Percentiles rank a stretch among this genome's conserved stretches.
Evolutionary conservation across 2,329 filamentous ascomycete genomes (phyloP).

Genomic region (Diplodia corticola): DNA sequence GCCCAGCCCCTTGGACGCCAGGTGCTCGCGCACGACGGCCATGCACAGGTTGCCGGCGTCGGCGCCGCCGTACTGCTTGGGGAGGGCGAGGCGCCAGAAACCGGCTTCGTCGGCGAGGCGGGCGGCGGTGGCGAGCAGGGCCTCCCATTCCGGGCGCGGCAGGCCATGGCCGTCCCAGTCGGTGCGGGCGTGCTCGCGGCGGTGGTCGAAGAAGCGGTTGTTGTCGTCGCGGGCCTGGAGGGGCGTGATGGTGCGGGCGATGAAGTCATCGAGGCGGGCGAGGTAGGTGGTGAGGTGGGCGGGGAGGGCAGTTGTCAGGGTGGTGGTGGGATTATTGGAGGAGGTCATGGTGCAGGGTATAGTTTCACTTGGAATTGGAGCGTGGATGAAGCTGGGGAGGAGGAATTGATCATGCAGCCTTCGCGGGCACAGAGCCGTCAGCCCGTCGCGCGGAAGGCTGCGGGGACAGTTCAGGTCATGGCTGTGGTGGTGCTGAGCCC

Average conservation of each 20-base stretch:
- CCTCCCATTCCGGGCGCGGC: constrained; percentile 61
- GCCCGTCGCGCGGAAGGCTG: background rate
- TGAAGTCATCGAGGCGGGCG: constrained; percentile 57
- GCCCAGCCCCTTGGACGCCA: constrained; percentile 60
- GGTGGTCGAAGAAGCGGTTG: constrained; percentile 65
- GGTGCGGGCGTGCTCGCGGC: constrained; percentile 62
- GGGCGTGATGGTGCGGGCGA: constrained; percentile 54
- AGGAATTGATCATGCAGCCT: background rate
- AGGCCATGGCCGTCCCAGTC: constrained; percentile 61
- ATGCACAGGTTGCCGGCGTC: constrained; percentile 62
- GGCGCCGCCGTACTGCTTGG: constrained; percentile 56
- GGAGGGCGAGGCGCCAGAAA: constrained; percentile 61
- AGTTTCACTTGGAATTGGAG: background rate
- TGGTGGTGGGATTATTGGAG: background rate
- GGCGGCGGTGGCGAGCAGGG: constrained; percentile 52
- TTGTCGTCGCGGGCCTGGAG: constrained; percentile 60
- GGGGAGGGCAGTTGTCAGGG: constrained; percentile 60
- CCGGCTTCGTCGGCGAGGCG: constrained; percentile 59
- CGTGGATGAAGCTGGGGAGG: background rate
- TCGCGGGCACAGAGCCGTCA: background rate
- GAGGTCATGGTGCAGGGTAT: background rate
- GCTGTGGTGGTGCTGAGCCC: constrained; percentile 3
- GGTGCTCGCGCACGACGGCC: constrained; percentile 61
- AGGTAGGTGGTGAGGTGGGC: constrained; percentile 52
- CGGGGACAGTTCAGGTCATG: background rate